Evolutionary conservation across 2,329 filamentous ascomycete genomes (phyloP).

Genomic region (Fusarium proliferatum): DNA sequence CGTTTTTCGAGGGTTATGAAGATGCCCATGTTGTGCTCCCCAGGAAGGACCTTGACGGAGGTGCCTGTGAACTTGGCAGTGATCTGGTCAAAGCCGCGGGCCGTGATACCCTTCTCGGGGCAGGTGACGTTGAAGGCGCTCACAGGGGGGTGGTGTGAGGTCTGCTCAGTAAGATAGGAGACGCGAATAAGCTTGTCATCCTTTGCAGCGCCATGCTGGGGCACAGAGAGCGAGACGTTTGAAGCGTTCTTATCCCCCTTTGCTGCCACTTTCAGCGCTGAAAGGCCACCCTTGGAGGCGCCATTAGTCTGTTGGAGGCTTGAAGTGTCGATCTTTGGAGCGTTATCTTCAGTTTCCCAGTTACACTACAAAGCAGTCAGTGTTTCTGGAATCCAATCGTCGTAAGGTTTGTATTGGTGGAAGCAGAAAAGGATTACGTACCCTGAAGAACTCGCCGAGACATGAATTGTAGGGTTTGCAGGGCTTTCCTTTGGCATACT

Average conservation of each 20-base stretch:
- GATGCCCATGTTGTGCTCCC: constrained; percentile 94
- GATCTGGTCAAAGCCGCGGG: constrained; percentile 93
- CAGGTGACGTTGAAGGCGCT: constrained; percentile 96
- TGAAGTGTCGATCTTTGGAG: constrained; percentile 70
- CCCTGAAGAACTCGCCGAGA: constrained; percentile 95
- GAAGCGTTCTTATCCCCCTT: constrained; percentile 60
- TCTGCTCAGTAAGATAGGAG: constrained; percentile 97
- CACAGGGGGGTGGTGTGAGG: constrained; percentile 96
- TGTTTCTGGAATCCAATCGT: not conserved
- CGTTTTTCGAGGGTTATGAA: constrained; percentile 87
- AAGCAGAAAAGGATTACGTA: constrained; percentile 56
- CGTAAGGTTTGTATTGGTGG: not conserved
- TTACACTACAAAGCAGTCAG: constrained; percentile 73
- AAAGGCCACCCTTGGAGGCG: constrained; percentile 57
- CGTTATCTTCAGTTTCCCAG: constrained; percentile 89
- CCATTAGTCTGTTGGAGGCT: constrained; percentile 50
- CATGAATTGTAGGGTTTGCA: constrained; percentile 99
- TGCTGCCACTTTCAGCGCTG: constrained; percentile 59
- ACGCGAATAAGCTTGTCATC: constrained; percentile 74
- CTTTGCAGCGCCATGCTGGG: constrained; percentile 57
- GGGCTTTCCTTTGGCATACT: constrained; percentile 98
- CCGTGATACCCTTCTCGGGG: constrained; percentile 87
- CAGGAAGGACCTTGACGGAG: constrained; percentile 89
- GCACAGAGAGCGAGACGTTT: constrained; percentile 62
- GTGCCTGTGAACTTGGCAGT: constrained; percentile 98